Evolutionary conservation across 129 eudicot species (phyloP).

Genomic region (Tagetes erecta): DNA sequence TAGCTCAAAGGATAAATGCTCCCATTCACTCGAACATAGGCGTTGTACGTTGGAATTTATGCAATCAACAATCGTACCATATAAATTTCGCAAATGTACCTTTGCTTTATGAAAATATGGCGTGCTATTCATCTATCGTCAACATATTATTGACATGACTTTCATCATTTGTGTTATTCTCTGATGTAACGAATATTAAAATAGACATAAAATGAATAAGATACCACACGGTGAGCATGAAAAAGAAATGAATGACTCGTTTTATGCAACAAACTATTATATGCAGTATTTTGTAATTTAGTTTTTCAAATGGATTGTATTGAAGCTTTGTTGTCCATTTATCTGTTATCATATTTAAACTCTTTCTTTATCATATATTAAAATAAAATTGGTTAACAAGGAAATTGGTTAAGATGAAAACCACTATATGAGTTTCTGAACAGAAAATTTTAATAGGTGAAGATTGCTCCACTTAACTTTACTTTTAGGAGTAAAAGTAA

Average conservation of each 20-base stretch:
- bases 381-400: too few species aligned
- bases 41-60: constrained; percentile 27
- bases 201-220: constrained; percentile 30
- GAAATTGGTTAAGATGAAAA: too few species aligned
- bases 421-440: too few species aligned
- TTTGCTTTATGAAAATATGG: constrained; percentile 33
- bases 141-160: constrained; percentile 13
- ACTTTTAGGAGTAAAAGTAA: too few species aligned
- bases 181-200: constrained; percentile 25
- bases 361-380: too few species aligned
- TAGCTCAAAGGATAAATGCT: constrained; percentile 34
- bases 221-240: constrained; percentile 20
- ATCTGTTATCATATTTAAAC: too few species aligned
- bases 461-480: too few species aligned
- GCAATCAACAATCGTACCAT: constrained; percentile 37
- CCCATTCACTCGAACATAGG: constrained; percentile 8
- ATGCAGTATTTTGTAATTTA: background rate
- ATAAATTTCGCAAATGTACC: constrained; percentile 32
- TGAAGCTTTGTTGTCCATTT: too few species aligned
- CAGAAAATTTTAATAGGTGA: too few species aligned
- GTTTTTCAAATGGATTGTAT: too few species aligned
- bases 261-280: constrained; percentile 20
- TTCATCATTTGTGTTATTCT: constrained; percentile 24
- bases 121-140: constrained; percentile 9
- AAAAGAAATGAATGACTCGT: constrained; percentile 12